These are phyloP conservation scores for Pouteria campechiana DNA, from an alignment of 179 eudicot species.

Conservation along the genomic window DNA sequence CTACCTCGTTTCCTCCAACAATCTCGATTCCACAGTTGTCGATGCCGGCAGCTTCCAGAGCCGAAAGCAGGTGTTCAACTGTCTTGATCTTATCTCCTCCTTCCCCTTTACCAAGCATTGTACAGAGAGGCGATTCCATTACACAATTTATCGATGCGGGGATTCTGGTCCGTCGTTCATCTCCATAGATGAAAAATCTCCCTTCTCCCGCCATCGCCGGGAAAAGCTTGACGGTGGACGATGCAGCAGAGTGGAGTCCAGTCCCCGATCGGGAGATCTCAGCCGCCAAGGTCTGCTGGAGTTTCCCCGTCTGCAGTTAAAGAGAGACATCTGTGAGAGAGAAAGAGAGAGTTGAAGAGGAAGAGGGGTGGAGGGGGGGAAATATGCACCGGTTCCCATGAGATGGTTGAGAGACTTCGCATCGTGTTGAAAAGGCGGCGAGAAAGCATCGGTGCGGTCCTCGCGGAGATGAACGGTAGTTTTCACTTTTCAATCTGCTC, in stretches of 20 bases:
- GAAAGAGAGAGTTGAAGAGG: too few relatives aligned
- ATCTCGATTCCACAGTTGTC: conserved; percentile 76
- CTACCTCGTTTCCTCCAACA: conserved; percentile 35
- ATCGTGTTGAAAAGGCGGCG: too few relatives aligned
- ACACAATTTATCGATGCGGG: conserved; percentile 48
- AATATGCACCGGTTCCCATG: too few relatives aligned
- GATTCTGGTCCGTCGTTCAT: conserved; percentile 21
- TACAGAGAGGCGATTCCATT: conserved; percentile 63
- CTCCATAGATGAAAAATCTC: conserved; percentile 56
- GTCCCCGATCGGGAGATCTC: conserved; percentile 47
- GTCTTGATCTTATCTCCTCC: conserved; percentile 53
- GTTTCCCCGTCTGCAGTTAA: conserved; percentile 47
- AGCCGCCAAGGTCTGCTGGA: conserved; percentile 59
- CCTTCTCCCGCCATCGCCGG: conserved; percentile 69
- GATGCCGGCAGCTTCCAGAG: conserved; percentile 74
- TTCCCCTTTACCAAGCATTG: conserved; percentile 38
- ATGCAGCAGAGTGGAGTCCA: conserved; percentile 60
- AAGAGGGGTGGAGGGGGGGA: too few relatives aligned
- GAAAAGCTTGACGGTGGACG: conserved; percentile 34
- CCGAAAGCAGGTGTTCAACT: conserved; percentile 90
- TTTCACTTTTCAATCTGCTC: too few relatives aligned
- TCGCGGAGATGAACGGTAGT: too few relatives aligned
- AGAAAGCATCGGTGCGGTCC: too few relatives aligned
- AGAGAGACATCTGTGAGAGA: too few relatives aligned
- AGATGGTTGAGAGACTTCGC: too few relatives aligned